A percentile compares a stretch with the other conserved stretches of the same genome.
Conservation (phyloP, 2,329 filamentous ascomycete species). For the Penicillium aurantiogriseum region DNA sequence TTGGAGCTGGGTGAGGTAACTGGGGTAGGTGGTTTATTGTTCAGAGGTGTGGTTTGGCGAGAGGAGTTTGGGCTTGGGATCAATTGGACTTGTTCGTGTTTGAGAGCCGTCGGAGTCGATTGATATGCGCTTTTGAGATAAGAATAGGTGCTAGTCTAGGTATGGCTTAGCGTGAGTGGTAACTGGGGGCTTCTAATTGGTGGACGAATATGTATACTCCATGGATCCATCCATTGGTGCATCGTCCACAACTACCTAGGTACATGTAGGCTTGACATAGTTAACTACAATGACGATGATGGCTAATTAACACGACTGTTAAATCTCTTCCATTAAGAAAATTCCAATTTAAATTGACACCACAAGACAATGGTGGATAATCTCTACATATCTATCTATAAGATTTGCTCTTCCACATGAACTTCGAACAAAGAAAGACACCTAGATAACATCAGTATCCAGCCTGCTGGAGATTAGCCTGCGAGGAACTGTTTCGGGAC, state of each 20-base stretch:
- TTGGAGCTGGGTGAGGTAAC: background rate
- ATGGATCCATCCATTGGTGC: background rate
- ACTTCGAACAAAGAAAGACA: background rate
- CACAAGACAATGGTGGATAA: constrained; percentile 1
- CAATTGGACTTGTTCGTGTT: background rate
- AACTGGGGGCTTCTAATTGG: constrained; percentile 2
- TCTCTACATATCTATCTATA: constrained; percentile 9
- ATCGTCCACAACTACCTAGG: background rate
- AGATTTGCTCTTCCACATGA: constrained; percentile 1
- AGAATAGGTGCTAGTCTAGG: background rate
- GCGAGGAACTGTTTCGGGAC: constrained; percentile 3
- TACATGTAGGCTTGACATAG: background rate
- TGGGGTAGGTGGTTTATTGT: background rate
- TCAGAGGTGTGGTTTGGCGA: background rate
- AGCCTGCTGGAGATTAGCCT: background rate
- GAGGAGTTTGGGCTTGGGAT: background rate
- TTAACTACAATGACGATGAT: background rate
- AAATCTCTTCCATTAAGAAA: background rate
- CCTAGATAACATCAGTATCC: constrained; percentile 5
- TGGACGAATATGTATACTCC: background rate
- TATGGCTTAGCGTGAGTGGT: background rate
- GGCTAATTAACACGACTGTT: background rate
- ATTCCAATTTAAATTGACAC: background rate
- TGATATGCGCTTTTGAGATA: constrained; percentile 5
- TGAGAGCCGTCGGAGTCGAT: background rate